A percentile compares a stretch with the other conserved stretches of the same genome.
Conservation (phyloP, 768 basidiomycete genomes). For the Suillus subluteus region DNA sequence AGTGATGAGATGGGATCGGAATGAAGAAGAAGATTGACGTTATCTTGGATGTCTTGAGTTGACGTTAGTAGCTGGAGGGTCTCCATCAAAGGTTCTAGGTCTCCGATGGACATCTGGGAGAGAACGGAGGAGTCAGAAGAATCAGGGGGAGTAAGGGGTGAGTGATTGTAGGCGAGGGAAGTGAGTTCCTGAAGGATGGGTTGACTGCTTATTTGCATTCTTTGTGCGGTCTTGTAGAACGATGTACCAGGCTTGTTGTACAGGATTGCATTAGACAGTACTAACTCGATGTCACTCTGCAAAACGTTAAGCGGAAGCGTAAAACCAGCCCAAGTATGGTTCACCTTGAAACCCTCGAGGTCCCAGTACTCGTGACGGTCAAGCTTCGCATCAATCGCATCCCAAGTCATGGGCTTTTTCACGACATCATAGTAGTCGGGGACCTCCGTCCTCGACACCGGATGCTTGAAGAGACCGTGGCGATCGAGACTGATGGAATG, state of each 20-base stretch:
- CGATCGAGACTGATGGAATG: conserved; percentile 63
- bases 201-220: conserved; percentile 52
- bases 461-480: conserved; percentile 76
- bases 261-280: conserved; percentile 80
- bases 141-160: conserved; percentile 8
- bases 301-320: conserved; percentile 3
- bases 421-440: conserved; percentile 93
- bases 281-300: conserved; percentile 82
- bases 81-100: conserved; percentile 72
- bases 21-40: conserved; percentile 56
- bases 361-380: conserved; percentile 85
- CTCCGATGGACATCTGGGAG: conserved; percentile 48
- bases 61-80: conserved; percentile 60
- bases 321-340: conserved; percentile 16
- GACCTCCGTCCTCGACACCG: conserved; percentile 77
- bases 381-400: conserved; percentile 77
- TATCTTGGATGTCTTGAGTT: conserved; percentile 52
- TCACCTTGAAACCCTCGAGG: conserved; percentile 70
- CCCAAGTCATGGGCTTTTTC: conserved; percentile 88
- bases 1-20: conserved; percentile 66
- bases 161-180: conserved; percentile 22
- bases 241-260: conserved; percentile 83
- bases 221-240: conserved; percentile 69
- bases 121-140: not conserved
- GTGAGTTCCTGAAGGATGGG: conserved; percentile 39